Evolutionary conservation across 345 rosid species (phyloP).

Genomic region (Trapa bicornis): DNA sequence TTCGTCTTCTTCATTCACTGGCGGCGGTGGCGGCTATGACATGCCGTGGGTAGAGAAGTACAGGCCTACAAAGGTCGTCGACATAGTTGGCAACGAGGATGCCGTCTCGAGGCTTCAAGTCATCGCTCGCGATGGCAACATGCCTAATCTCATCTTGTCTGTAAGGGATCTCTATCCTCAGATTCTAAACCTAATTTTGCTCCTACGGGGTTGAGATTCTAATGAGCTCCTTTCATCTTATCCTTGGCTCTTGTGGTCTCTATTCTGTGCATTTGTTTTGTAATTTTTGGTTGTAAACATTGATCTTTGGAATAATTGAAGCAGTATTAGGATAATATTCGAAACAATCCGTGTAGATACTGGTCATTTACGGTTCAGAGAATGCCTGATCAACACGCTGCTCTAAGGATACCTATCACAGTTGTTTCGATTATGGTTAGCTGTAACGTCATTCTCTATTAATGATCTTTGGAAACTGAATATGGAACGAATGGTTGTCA

Average conservation of each 20-base stretch:
- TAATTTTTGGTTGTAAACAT: not conserved
- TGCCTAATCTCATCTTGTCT: slow-evolving; percentile 84
- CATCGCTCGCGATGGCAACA: slow-evolving; percentile 85
- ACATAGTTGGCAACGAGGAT: slow-evolving; percentile 85
- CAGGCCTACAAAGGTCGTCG: slow-evolving; percentile 61
- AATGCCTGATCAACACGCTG: not conserved
- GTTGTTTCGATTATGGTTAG: not conserved
- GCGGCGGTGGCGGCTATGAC: slow-evolving; percentile 35
- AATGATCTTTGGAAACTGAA: not conserved
- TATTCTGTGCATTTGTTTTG: not conserved
- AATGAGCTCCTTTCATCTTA: slow-evolving; percentile 1
- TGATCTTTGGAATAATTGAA: not conserved
- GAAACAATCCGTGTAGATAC: not conserved
- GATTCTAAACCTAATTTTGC: not conserved
- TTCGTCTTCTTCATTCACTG: slow-evolving; percentile 33
- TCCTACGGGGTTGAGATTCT: not conserved
- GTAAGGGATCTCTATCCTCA: slow-evolving; percentile 17
- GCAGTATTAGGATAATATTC: not conserved
- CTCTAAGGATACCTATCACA: not conserved
- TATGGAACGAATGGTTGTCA: not conserved
- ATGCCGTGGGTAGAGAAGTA: slow-evolving; percentile 99
- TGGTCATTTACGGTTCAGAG: not conserved
- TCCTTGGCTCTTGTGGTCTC: not conserved
- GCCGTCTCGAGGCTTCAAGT: slow-evolving; percentile 87
- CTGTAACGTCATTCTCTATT: not conserved